Conservation (phyloP, 2,329 filamentous ascomycete genomes). For the Alternaria gaisen region DNA sequence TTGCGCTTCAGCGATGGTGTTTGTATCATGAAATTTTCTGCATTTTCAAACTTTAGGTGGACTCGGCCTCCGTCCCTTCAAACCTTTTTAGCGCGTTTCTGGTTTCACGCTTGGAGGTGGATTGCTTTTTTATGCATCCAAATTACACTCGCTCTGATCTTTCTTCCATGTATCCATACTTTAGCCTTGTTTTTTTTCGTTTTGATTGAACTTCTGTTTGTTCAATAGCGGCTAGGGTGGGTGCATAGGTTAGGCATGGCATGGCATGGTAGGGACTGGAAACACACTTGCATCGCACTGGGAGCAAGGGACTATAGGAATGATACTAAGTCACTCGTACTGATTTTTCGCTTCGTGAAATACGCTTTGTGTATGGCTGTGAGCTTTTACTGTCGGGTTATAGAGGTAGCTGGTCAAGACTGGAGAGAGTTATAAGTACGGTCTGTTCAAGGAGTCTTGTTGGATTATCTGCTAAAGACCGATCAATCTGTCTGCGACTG, state of each 20-base stretch:
- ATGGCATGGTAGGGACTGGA: slow-evolving; percentile 2
- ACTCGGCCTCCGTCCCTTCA: slow-evolving; percentile 12
- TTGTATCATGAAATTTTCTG: slow-evolving; percentile 11
- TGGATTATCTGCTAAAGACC: too few relatives aligned
- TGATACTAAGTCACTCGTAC: background rate
- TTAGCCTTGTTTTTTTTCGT: slow-evolving; percentile 9
- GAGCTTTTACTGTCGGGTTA: background rate
- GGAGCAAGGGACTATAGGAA: background rate
- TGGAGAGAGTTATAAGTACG: rapidly evolving
- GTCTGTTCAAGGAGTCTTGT: too few relatives aligned
- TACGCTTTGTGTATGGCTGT: background rate
- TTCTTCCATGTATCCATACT: slow-evolving; percentile 20
- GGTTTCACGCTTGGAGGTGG: slow-evolving; percentile 11
- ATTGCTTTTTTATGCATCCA: slow-evolving; percentile 3
- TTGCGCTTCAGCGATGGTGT: slow-evolving; percentile 14
- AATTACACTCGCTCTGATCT: slow-evolving; percentile 15
- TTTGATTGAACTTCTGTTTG: background rate
- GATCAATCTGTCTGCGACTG: too few relatives aligned
- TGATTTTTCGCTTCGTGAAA: background rate
- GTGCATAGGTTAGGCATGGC: slow-evolving; percentile 16
- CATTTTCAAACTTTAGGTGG: background rate
- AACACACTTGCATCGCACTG: slow-evolving; percentile 8
- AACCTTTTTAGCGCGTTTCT: slow-evolving; percentile 2
- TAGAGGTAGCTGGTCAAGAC: background rate
- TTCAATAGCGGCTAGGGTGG: slow-evolving; percentile 11